Evolutionary conservation across 306 rosid genomes (phyloP), one percentile per base, ranked within the genome.

Genomic region (Coriaria nepalensis): DNA sequence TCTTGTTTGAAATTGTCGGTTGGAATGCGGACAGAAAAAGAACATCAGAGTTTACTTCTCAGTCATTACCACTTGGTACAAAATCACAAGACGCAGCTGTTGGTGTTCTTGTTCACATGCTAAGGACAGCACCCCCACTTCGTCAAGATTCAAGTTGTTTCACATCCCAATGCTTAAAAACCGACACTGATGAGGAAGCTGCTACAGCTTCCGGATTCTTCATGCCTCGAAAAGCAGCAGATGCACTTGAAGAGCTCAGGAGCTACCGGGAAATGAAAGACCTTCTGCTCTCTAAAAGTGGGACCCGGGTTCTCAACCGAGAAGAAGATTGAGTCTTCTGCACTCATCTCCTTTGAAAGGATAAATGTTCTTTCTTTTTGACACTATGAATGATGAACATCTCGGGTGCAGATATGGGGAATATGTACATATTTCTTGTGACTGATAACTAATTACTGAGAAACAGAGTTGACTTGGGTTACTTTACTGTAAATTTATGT

Each of bases 81-180:
- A 83, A 78, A 64, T 83, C 96, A 11, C 85, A 77, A 35, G 78
- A 78, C 20, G 93, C 96, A 44, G 86, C 86, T 52, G 83, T 88
- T 48, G 96, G 95, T 45, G 82, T 32, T 0, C 84, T 88, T 46
- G 95, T 83, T 10, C 53, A 13, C 7, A 73, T 84, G 93, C 61
- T 88, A 37, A 75, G 58, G 40, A 83, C 78, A 49, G 95, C 96
- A 13, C 80, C 73, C 49, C 95, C 96, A 50, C 90, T 88, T 41
- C 69, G 75, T 52, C 81, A 74, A 77, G 80, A 78, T 56, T 48
- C 61, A 40, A 64, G 66, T 57, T 32, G 47, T 36, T 63, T 63
- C 34, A 50, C 20, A 34, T 62, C 61, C 4, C 73, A 6, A 38
- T 37, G 55, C 57, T 74, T 8, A 73, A 72, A 68, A 61, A 46